phyloP scores from a whole-genome alignment of 2,329 filamentous ascomycete species.

The Cladophialophora bantiana region DNA sequence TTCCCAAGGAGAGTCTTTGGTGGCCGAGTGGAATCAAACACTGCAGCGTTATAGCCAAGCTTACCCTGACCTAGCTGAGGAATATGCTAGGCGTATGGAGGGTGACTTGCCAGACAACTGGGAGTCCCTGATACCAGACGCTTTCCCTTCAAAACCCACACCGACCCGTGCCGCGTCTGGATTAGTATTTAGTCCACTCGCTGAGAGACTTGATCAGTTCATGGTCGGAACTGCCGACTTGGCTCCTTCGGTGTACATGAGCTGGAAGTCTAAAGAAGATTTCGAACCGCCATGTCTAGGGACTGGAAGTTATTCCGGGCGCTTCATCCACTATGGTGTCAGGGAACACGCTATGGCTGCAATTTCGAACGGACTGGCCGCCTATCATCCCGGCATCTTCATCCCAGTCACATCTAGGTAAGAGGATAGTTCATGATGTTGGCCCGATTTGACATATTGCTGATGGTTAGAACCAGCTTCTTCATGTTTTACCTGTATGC shows the following conservation, averaged over 20 bases:
- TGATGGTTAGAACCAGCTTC: slow-evolving; percentile 49
- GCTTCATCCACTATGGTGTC: slow-evolving; percentile 81
- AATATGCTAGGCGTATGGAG: slow-evolving; percentile 57
- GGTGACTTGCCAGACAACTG: slow-evolving; percentile 60
- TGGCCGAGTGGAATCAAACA: slow-evolving; percentile 58
- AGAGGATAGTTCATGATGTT: background rate
- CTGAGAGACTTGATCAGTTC: slow-evolving; percentile 55
- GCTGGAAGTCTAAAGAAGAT: slow-evolving; percentile 59
- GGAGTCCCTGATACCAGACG: slow-evolving; percentile 58
- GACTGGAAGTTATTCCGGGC: slow-evolving; percentile 29
- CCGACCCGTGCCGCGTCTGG: slow-evolving; percentile 59
- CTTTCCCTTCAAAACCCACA: slow-evolving; percentile 59
- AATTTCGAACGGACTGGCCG: slow-evolving; percentile 76
- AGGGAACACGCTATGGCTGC: slow-evolving; percentile 91
- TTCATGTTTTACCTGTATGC: slow-evolving; percentile 67
- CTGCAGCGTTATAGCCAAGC: slow-evolving; percentile 53
- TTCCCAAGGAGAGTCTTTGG: slow-evolving; percentile 55
- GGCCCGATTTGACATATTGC: background rate
- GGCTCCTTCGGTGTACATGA: slow-evolving; percentile 63
- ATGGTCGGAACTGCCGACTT: slow-evolving; percentile 64
- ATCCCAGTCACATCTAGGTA: slow-evolving; percentile 60
- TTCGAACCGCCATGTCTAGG: slow-evolving; percentile 56
- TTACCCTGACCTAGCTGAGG: slow-evolving; percentile 57
- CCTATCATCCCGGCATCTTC: slow-evolving; percentile 60
- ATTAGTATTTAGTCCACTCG: slow-evolving; percentile 61